Evolutionary conservation across 2,329 filamentous ascomycete species (phyloP).

Genomic region (Fusarium domesticum): DNA sequence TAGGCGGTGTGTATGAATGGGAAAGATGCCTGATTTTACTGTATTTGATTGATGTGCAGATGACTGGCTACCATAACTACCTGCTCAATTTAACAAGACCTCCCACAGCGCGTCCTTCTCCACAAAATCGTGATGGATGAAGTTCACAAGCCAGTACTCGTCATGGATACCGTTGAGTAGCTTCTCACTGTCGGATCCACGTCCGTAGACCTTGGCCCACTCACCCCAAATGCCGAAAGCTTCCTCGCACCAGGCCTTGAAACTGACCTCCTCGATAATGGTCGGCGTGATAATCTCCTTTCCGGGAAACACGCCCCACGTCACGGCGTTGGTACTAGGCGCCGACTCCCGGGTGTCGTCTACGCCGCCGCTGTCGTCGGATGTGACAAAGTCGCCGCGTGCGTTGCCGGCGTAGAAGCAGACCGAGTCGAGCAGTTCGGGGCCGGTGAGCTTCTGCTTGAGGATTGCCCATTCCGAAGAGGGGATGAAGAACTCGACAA

Average conservation of each 20-base stretch:
- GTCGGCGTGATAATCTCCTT: constrained; percentile 97
- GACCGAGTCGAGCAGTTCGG: constrained; percentile 62
- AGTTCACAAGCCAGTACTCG: constrained; percentile 85
- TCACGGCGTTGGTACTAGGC: constrained; percentile 82
- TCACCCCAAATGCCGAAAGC: constrained; percentile 94
- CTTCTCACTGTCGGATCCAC: constrained; percentile 65
- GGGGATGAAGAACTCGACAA: constrained; percentile 93
- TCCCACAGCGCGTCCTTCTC: constrained; percentile 71
- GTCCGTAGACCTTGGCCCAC: constrained; percentile 87
- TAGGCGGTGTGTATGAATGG: not conserved
- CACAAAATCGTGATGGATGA: constrained; percentile 78
- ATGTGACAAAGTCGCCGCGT: constrained; percentile 73
- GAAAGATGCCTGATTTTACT: not conserved
- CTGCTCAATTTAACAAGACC: constrained; percentile 48
- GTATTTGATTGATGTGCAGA: no score
- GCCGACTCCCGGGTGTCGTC: constrained; percentile 30
- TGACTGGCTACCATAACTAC: no score
- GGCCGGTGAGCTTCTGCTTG: constrained; percentile 56
- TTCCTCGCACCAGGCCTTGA: constrained; percentile 91
- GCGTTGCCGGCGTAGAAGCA: constrained; percentile 87
- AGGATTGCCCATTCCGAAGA: constrained; percentile 67
- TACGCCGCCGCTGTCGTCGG: constrained; percentile 47
- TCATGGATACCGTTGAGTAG: constrained; percentile 65
- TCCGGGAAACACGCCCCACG: constrained; percentile 91
- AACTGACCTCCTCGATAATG: constrained; percentile 93